A percentile compares a stretch with the other conserved stretches of the same genome.
Conservation (phyloP, 2,329 filamentous ascomycete genomes). For the Bimuria novae-zelandiae region DNA sequence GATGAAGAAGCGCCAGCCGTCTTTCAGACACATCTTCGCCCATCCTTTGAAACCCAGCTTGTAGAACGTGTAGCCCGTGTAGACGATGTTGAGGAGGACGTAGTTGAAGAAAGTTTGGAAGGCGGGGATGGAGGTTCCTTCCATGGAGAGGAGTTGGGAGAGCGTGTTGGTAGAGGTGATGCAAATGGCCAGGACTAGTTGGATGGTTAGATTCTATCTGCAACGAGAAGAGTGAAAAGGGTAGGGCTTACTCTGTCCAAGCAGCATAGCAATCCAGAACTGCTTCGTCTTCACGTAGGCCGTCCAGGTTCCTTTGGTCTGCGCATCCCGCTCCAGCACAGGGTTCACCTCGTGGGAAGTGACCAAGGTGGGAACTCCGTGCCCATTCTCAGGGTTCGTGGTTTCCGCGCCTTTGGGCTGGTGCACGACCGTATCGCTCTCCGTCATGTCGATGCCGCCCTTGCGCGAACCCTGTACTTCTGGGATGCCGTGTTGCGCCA, state of each 20-base stretch:
- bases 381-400: slow-evolving; percentile 37
- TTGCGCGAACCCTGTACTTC: slow-evolving; percentile 14
- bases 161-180: slow-evolving; percentile 95
- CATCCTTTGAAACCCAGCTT: slow-evolving; percentile 77
- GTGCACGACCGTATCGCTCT: slow-evolving; percentile 24
- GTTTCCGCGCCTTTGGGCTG: slow-evolving; percentile 27
- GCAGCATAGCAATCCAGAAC: slow-evolving; percentile 80
- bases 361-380: slow-evolving; percentile 11
- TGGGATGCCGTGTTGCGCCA: slow-evolving; percentile 9
- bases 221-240: neutral
- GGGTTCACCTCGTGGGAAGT: slow-evolving; percentile 17
- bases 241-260: slow-evolving; percentile 62
- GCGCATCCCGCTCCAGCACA: slow-evolving; percentile 42
- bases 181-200: slow-evolving; percentile 64
- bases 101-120: slow-evolving; percentile 98
- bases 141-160: slow-evolving; percentile 70
- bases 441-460: slow-evolving; percentile 20
- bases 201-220: neutral
- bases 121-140: slow-evolving; percentile 81
- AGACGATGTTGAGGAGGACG: slow-evolving; percentile 78
- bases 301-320: slow-evolving; percentile 55
- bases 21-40: slow-evolving; percentile 63
- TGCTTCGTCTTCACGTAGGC: slow-evolving; percentile 81
- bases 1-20: slow-evolving; percentile 92
- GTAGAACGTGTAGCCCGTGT: slow-evolving; percentile 78